Evolutionary conservation across 2,329 filamentous ascomycete species (phyloP), one percentile per base, ranked within the genome.

Genomic region (Endocalyx cinctus): DNA sequence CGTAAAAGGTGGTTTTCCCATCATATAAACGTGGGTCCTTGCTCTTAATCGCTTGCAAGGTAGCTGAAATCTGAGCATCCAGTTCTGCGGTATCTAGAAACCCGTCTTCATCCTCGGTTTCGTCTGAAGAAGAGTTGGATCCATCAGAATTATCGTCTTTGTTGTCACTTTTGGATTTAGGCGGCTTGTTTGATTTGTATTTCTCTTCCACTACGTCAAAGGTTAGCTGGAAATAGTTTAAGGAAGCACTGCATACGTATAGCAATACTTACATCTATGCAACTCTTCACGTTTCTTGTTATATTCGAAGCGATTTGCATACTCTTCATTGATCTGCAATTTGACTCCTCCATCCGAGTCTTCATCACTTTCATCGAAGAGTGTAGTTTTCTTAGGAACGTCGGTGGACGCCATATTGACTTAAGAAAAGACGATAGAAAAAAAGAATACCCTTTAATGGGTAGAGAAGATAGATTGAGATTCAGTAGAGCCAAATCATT

Each of bases 251-350:
- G n/a, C n/a, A n/a, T n/a, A n/a, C n/a, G n/a, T n/a, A n/a, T n/a
- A n/a, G 13, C 12, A 17, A 5, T 6, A 62, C 77, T 50, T 53
- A 84, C 82, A 60, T 54, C 76, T 73, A 12, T 88, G 82, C 43
- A 79, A 67, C 58, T 98, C 92, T 56, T 94, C 89, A 37, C 90
- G 78, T 67, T 95, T 95, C 69, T 97, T 96, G 66, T 98, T 98
- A 65, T 97, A 76, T 60, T 98, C 92, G 51, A 95, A 97, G 25
- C 87, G 75, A 47, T 77, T 79, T 27, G 92, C 92, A 59, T 82
- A 98, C 33, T 94, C 87, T 57, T 88, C 72, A 61, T 98, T 97
- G 62, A 98, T 82, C 57, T 84, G 88, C 58, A 97, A 74, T 18
- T 60, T 59, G 23, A 57, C 46, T 17, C 65, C 65, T 43, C 67